Percentiles rank a stretch among this genome's conserved stretches.
phyloP scores from a whole-genome alignment of 176 grass and related monocot genomes.

The Typha latifolia region DNA sequence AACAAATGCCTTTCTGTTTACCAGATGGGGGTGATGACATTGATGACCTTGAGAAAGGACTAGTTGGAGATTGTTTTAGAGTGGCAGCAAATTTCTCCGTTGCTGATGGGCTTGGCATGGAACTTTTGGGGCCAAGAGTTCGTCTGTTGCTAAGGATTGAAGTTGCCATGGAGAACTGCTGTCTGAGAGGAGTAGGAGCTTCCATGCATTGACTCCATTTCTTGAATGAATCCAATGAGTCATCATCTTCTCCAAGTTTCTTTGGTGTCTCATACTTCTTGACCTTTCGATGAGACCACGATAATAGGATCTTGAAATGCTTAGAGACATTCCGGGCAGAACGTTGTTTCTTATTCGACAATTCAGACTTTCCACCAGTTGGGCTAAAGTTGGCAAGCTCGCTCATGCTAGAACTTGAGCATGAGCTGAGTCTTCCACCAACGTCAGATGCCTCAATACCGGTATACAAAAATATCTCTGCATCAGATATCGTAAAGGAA shows the following conservation, averaged over 20 bases:
- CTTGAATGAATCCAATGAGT: conserved; percentile 53
- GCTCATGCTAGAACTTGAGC: conserved; percentile 59
- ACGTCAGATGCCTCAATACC: conserved; percentile 26
- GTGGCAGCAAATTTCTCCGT: conserved; percentile 64
- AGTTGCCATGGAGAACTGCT: conserved; percentile 43
- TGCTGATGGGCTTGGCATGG: conserved; percentile 34
- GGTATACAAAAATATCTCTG: conserved; percentile 74
- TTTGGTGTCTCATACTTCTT: conserved; percentile 41
- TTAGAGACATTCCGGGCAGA: conserved; percentile 53
- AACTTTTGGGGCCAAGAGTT: conserved; percentile 45
- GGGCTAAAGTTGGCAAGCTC: conserved; percentile 27
- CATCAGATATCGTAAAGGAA: conserved; percentile 67
- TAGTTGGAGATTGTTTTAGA: conserved; percentile 30
- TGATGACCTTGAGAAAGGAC: conserved; percentile 22
- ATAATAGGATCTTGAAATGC: conserved; percentile 43
- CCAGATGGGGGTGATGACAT: conserved; percentile 23
- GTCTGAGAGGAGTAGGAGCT: conserved; percentile 60
- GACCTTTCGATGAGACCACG: conserved; percentile 57
- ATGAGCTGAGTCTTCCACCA: conserved; percentile 50
- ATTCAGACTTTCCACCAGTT: conserved; percentile 25
- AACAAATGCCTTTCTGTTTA: conserved; percentile 47
- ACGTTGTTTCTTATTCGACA: conserved; percentile 51
- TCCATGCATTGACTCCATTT: conserved; percentile 31
- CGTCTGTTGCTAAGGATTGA: conserved; percentile 53
- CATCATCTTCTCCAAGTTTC: conserved; percentile 29